Percentiles rank a stretch among this genome's conserved stretches.
These are phyloP conservation scores for Raffaelea arxii DNA, from an alignment of 2,329 filamentous ascomycete species.

Conservation along the genomic window DNA sequence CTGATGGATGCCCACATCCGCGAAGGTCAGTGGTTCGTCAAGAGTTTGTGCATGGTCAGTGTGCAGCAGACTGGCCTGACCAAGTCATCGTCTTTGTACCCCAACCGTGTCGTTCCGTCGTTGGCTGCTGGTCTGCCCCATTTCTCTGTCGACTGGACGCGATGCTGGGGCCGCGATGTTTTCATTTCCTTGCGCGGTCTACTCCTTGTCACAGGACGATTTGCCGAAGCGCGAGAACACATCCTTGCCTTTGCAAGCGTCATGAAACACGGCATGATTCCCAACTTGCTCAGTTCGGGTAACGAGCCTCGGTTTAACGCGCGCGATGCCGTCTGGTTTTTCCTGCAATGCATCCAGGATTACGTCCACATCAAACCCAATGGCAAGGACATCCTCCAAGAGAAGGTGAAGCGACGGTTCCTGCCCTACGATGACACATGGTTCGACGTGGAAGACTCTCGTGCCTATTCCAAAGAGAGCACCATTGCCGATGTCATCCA, in stretches of 20 bases:
- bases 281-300: conserved; percentile 81
- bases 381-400: conserved; percentile 62
- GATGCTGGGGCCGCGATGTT: conserved; percentile 95
- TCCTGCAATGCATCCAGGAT: conserved; percentile 90
- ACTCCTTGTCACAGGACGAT: conserved; percentile 83
- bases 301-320: conserved; percentile 88
- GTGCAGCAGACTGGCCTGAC: conserved; percentile 84
- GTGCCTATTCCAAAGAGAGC: conserved; percentile 77
- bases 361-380: conserved; percentile 75
- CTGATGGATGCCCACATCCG: conserved; percentile 70
- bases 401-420: conserved; percentile 75
- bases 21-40: conserved; percentile 78
- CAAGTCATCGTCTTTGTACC: conserved; percentile 84
- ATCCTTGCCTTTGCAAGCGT: conserved; percentile 93
- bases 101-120: conserved; percentile 71
- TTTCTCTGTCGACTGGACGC: conserved; percentile 86
- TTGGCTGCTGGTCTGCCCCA: conserved; percentile 89
- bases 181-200: conserved; percentile 92
- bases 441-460: conserved; percentile 71
- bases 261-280: conserved; percentile 96
- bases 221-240: conserved; percentile 82
- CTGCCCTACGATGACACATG: conserved; percentile 92
- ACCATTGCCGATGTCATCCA: conserved; percentile 85
- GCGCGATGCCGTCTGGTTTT: conserved; percentile 96
- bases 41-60: conserved; percentile 82